phyloP scores from a whole-genome alignment of 306 rosid genomes.

The Carpinus fangiana region DNA sequence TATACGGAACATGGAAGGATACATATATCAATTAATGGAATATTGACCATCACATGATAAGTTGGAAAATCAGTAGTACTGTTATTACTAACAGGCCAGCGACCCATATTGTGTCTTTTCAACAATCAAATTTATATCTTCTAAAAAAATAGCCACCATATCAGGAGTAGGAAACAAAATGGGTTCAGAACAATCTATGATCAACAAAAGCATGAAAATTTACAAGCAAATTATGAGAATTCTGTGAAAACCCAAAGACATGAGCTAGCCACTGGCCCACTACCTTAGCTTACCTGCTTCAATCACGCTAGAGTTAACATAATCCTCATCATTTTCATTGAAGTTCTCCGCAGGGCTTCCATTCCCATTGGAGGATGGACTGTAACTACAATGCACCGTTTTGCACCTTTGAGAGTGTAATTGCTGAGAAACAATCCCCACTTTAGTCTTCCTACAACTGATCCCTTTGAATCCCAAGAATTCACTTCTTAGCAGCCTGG shows the following conservation, averaged over 20 bases:
- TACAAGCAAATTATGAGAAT: not conserved
- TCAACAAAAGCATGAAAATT: not conserved
- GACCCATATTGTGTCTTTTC: not conserved
- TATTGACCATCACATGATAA: not conserved
- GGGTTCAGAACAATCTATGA: not conserved
- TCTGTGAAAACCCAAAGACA: not conserved
- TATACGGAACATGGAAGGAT: conserved; percentile 34
- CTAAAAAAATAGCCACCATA: not conserved
- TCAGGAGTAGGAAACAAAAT: not conserved
- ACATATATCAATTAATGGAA: conserved; percentile 13
- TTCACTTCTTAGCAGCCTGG: conserved; percentile 57
- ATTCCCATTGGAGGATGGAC: conserved; percentile 69
- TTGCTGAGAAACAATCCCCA: conserved; percentile 38
- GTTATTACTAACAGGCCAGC: not conserved
- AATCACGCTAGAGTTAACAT: conserved; percentile 76
- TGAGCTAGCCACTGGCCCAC: conserved; percentile 6
- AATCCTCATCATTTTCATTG: conserved; percentile 83
- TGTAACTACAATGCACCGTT: conserved; percentile 61
- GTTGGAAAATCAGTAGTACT: not conserved
- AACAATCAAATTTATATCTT: not conserved
- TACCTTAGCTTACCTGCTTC: conserved; percentile 82
- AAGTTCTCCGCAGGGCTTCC: conserved; percentile 87
- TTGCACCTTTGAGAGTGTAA: conserved; percentile 41
- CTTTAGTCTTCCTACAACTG: conserved; percentile 40
- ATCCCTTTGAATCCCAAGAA: conserved; percentile 57